phyloP scores from a whole-genome alignment of 2,329 filamentous ascomycete genomes.

The Thielaviopsis cerberus region DNA sequence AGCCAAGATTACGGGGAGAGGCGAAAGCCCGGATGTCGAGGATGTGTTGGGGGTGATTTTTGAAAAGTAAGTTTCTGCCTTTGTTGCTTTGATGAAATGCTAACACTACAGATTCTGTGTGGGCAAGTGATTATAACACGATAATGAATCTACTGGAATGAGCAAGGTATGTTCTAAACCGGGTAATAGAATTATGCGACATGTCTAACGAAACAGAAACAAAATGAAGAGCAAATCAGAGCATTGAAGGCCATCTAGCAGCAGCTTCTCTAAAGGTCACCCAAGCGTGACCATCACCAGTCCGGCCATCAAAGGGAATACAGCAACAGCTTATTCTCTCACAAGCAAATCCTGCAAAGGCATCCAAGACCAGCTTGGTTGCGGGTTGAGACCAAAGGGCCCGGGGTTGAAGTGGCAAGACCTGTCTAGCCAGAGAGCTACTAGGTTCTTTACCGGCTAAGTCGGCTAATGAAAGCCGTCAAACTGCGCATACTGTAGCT shows the following conservation, averaged over 20 bases:
- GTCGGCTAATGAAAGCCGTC: too few species aligned
- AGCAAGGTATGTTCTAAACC: too few species aligned
- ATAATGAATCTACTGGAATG: too few species aligned
- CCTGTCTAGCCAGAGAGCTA: too few species aligned
- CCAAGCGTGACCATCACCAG: not conserved
- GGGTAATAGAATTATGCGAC: too few species aligned
- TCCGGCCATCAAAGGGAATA: not conserved
- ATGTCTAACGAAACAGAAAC: not conserved
- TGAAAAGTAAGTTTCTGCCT: slow-evolving; percentile 54
- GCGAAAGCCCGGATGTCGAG: slow-evolving; percentile 75
- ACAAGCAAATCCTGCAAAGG: not conserved
- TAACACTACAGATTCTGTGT: slow-evolving; percentile 32
- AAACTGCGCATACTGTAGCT: too few species aligned
- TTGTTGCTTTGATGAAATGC: not conserved
- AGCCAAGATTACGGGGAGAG: slow-evolving; percentile 73
- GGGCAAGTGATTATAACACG: slow-evolving; percentile 29
- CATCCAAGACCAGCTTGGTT: not conserved
- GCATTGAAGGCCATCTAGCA: not conserved
- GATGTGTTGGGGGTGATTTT: slow-evolving; percentile 94
- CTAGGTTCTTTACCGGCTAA: too few species aligned
- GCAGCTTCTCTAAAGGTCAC: not conserved
- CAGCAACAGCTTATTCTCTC: not conserved
- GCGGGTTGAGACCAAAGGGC: too few species aligned
- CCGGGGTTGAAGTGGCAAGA: too few species aligned
- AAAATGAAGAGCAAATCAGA: not conserved